Evolutionary conservation across 2,329 filamentous ascomycete species (phyloP), one percentile per base, ranked within the genome.

Genomic region (Verticillium albo-atrum): DNA sequence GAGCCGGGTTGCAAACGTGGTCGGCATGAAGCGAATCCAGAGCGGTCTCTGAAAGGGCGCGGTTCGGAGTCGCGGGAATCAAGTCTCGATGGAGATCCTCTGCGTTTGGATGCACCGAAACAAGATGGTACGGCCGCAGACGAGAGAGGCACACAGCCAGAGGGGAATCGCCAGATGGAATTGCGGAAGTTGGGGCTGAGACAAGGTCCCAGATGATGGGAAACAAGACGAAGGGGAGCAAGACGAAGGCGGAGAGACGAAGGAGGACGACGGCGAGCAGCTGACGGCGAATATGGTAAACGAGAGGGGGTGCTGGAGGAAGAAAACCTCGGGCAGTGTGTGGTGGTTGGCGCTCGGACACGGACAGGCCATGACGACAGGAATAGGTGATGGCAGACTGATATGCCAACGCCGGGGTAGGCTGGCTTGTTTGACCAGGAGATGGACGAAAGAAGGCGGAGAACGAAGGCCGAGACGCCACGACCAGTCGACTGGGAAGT

Each of bases 1-100:
- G 52, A 26, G 35, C 35, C 52, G 25, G 62, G 62, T 52, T 64
- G 62, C 57, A 54, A 51, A 15, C 34, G 59, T 12, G 62, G 62
- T 3, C 52, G 54, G 3, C 62, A 64, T 47, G 62, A 64, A 53
- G 58, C 59, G 47, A 63, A 64, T 51, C 62, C 62, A 17, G 62
- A 64, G 30, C 57, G 47, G 52, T 62, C 61, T 26, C 54, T 28
- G 28, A 62, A 63, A 55, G 62, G 62, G 27, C 62, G 62, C 25
- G 62, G 58, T 34, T 55, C 58, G 32, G 61, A 51, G 26, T 55
- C 62, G 27, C 55, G 54, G 17, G 62, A 61, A n/a, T 57, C 55
- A 25, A 57, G 55, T 32, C 55, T 57, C 27, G 55, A 57, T 5
- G 35, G 28, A 42, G 55, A 57, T 25, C 42, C 55, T 17, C 28